Evolutionary conservation across 2,329 filamentous ascomycete genomes (phyloP).

Genomic region (Aspergillus sp.): DNA sequence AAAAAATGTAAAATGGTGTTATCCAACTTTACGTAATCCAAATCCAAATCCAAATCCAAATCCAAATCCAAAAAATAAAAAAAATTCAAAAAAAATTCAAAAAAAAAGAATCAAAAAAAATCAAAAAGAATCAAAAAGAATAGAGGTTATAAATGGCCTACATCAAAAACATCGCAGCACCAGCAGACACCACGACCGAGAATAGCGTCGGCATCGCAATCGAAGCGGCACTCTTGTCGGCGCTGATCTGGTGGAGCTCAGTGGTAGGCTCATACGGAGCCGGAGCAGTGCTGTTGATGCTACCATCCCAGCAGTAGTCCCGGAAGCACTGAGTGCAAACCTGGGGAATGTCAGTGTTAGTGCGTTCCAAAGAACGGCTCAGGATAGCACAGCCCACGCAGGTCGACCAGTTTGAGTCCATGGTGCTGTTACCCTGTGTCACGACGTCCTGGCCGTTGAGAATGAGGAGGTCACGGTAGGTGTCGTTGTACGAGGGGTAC

Average conservation of each 20-base stretch:
- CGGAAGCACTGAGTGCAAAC: constrained; percentile 68
- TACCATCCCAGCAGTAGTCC: constrained; percentile 86
- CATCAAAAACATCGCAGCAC: constrained; percentile 1
- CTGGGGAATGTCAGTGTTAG: constrained; percentile 58
- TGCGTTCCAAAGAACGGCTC: constrained; percentile 63
- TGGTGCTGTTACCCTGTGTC: constrained; percentile 71
- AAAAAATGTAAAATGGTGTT: neutral
- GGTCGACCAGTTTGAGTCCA: constrained; percentile 64
- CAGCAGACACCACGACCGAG: neutral
- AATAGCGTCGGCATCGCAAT: neutral
- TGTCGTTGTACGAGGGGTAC: constrained; percentile 51
- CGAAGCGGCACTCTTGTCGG: constrained; percentile 1
- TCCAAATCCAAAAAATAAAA: neutral
- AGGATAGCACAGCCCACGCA: constrained; percentile 83
- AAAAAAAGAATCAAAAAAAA: neutral
- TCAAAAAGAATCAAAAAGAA: neutral
- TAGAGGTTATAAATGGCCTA: neutral
- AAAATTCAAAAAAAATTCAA: neutral
- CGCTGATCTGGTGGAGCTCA: neutral
- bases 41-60: neutral
- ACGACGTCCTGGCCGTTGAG: constrained; percentile 77
- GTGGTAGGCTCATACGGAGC: constrained; percentile 38
- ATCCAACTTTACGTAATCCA: neutral
- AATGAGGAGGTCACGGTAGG: constrained; percentile 68
- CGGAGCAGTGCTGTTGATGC: constrained; percentile 33